Base-by-base conservation (phyloP, 306 rosid species). In the Dryas octopetala region DNA sequence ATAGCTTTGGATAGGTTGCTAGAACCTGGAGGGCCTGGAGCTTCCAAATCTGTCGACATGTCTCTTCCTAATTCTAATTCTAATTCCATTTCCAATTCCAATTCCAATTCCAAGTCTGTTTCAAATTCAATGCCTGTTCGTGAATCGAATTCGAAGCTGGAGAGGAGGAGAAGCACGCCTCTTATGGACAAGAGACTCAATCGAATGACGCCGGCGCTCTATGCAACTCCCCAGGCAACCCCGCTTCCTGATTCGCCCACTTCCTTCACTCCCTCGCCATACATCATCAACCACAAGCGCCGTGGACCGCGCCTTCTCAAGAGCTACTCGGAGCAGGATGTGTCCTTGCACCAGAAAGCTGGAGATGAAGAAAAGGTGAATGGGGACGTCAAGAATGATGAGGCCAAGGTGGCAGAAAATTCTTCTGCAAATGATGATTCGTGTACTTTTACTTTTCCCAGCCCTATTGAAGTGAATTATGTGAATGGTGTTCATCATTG, bases 281-380 rank as follows among this genome's bases (percentile, higher is more conserved):
- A 96, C 86, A 85, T 96, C 38, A 71, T 96, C 80, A 90, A 96
- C 83, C 99, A 96, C 75, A 96, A 96, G 85, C 91, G 98, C 6
- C 97, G 99, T 57, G 98, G 99, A 43, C 93, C 98, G 19, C 86
- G 97, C 19, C 98, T 92, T 48, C 76, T 80, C 65, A 92, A 96
- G 88, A 92, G 96, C 78, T 83, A 80, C 23, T 96, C 97, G 0
- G 96, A 86, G 85, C 88, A 86, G 48, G 86, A 85, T 63, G 89
- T 82, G 13, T 81, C 73, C 32, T 68, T 85, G 11, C 62, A 15
- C 46, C 81, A 76, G 66, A 79, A 84, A 45, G 53, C 61, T 38
- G 46, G 17, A 43, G 76, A 79, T 62, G 79, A 68, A 57, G 88
- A 71, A 67, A 69, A 58, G 77, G 64, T 79, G 63, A 78, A 73